A percentile compares a stretch with the other conserved stretches of the same genome.
These are phyloP conservation scores for Boehmeria nivea DNA, from an alignment of 306 rosid species.

Conservation along the genomic window DNA sequence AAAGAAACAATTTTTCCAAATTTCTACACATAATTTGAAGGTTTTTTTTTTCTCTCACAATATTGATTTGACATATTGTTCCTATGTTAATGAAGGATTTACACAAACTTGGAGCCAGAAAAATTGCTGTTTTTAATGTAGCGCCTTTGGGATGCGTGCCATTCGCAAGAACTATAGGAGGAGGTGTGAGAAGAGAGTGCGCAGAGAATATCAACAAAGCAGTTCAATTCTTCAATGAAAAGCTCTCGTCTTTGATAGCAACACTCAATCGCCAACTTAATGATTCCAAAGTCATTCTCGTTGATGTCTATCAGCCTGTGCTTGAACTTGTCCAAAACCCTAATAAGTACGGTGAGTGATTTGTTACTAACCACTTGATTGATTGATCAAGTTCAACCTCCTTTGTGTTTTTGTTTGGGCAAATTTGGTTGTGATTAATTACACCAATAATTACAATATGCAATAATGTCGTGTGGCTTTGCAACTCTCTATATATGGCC, in stretches of 20 bases:
- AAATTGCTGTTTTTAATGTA: not conserved
- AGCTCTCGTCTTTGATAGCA: not conserved
- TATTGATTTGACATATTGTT: no score
- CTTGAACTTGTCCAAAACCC: constrained; percentile 1
- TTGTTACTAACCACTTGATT: no score
- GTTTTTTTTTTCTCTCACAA: no score
- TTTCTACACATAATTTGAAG: no score
- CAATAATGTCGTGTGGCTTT: no score
- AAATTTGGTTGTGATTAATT: no score
- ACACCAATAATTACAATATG: no score
- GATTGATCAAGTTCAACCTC: no score
- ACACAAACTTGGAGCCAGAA: constrained; percentile 9
- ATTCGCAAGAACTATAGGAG: constrained; percentile 3
- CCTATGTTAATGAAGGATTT: constrained; percentile 1
- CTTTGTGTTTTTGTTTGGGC: no score
- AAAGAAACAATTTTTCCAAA: no score
- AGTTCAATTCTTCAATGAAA: constrained; percentile 3
- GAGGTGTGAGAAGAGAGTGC: constrained; percentile 6
- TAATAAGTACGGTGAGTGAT: not conserved
- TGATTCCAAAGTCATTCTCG: not conserved
- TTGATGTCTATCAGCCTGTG: constrained; percentile 1
- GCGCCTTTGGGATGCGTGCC: constrained; percentile 12
- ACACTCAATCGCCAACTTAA: not conserved
- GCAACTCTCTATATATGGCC: no score
- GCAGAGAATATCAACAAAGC: not conserved